phyloP scores from a whole-genome alignment of 116 monocot species.

The Iris pallida region DNA sequence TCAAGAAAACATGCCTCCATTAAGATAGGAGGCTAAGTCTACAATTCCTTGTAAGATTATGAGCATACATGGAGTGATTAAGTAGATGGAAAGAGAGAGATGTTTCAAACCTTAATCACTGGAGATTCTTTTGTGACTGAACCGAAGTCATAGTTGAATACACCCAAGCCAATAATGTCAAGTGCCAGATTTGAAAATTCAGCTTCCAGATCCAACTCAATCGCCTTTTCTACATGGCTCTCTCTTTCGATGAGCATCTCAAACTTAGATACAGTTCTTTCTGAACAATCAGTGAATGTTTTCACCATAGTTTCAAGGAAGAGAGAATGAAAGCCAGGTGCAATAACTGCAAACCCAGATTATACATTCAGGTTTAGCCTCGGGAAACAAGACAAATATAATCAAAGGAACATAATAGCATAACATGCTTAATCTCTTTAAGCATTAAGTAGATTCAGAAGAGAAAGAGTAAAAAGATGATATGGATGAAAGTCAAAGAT shows the following conservation, averaged over 20 bases:
- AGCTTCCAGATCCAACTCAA: constrained; percentile 92
- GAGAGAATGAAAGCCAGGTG: constrained; percentile 89
- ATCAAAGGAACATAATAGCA: no score
- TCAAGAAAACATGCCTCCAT: neutral
- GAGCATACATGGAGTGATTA: neutral
- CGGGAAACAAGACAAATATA: no score
- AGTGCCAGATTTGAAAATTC: constrained; percentile 98
- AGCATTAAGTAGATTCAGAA: no score
- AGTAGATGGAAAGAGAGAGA: neutral
- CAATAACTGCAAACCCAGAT: constrained; percentile 70
- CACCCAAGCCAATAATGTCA: constrained; percentile 90
- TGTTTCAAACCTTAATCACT: constrained; percentile 79
- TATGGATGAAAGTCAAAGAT: no score
- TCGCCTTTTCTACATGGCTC: constrained; percentile 20
- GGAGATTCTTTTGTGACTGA: constrained; percentile 98
- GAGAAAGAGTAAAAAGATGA: no score
- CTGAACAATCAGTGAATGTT: constrained; percentile 74
- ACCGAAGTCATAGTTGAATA: constrained; percentile 98
- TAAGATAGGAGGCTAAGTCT: no score
- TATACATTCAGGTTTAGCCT: no score
- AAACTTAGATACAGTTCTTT: constrained; percentile 79
- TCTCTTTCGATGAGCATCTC: constrained; percentile 54
- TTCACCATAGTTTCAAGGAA: constrained; percentile 90
- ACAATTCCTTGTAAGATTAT: neutral
- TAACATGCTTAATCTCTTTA: no score